These are phyloP conservation scores for Boechera divaricarpa DNA, from an alignment of 345 rosid genomes.

Conservation along the genomic window DNA sequence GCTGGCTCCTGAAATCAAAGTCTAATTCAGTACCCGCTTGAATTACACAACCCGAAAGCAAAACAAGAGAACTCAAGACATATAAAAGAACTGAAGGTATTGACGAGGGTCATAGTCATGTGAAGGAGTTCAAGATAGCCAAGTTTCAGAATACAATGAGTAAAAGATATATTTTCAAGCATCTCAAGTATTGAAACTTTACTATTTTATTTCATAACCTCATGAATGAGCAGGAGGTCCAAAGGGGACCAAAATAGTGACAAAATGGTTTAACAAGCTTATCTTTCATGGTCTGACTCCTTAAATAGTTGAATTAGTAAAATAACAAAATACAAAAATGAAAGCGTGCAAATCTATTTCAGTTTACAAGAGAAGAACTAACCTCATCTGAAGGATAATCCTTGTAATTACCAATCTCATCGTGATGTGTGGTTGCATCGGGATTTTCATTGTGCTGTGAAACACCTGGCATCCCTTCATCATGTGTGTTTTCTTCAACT, in stretches of 20 bases:
- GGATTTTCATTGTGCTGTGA: slow-evolving; percentile 46
- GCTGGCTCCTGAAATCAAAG: slow-evolving; percentile 39
- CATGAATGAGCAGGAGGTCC: not conserved
- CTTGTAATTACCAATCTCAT: slow-evolving; percentile 57
- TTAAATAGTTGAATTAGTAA: not conserved
- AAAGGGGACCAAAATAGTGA: slow-evolving; percentile 17
- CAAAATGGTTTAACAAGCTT: not conserved
- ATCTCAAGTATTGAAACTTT: not conserved
- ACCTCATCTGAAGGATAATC: slow-evolving; percentile 72
- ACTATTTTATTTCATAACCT: slow-evolving; percentile 15
- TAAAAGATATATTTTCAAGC: not conserved
- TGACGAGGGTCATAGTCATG: slow-evolving; percentile 3
- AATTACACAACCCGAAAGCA: not conserved
- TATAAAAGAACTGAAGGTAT: not conserved
- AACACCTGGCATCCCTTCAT: slow-evolving; percentile 36
- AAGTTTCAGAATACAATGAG: not conserved
- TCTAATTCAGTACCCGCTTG: slow-evolving; percentile 40
- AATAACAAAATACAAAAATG: not conserved
- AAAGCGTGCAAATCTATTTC: slow-evolving; percentile 19
- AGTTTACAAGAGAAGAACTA: slow-evolving; percentile 38
- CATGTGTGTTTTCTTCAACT: slow-evolving; percentile 34
- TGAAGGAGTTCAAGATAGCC: not conserved
- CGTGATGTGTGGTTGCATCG: slow-evolving; percentile 35
- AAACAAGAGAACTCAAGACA: slow-evolving; percentile 14
- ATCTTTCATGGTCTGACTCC: slow-evolving; percentile 15